A percentile compares a stretch with the other conserved stretches of the same genome.
phyloP scores from a whole-genome alignment of 1,139 yeast species.

The Geotrichum restrictum region DNA sequence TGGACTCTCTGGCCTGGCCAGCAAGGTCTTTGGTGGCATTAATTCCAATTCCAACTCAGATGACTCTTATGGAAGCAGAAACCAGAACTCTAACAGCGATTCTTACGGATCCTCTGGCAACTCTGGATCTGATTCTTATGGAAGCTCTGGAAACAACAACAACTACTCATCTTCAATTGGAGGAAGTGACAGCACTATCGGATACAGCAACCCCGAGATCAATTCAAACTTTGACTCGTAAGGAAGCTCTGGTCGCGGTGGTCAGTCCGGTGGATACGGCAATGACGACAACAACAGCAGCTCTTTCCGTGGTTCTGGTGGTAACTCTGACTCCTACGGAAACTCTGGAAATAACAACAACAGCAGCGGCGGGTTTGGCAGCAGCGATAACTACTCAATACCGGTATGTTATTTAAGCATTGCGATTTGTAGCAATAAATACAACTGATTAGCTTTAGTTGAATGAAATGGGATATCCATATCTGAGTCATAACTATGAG shows the following conservation, averaged over 20 bases:
- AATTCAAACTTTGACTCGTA: constrained; percentile 23
- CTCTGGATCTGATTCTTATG: constrained; percentile 21
- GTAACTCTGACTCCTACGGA: constrained; percentile 26
- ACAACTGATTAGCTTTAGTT: too few species aligned
- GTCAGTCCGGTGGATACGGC: too few species aligned
- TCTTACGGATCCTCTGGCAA: constrained; percentile 20
- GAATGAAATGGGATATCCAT: too few species aligned
- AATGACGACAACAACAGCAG: constrained; percentile 19
- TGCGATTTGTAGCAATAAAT: too few species aligned
- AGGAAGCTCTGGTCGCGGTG: constrained; percentile 21
- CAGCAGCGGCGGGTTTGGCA: constrained; percentile 24
- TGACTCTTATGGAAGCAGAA: constrained; percentile 21
- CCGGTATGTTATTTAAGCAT: too few species aligned
- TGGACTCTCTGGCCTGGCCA: constrained; percentile 23
- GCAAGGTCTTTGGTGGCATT: constrained; percentile 27
- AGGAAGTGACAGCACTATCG: too few species aligned
- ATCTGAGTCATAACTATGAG: too few species aligned
- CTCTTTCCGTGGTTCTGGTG: constrained; percentile 22
- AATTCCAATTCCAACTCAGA: constrained; percentile 21
- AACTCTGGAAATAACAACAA: constrained; percentile 22
- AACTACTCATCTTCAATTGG: constrained; percentile 10
- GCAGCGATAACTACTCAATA: constrained; percentile 17
- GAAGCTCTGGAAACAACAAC: constrained; percentile 3
- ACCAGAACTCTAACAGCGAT: constrained; percentile 8
- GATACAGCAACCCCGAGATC: constrained; percentile 12